These are phyloP conservation scores for Grigorovia transvaalensis DNA, from an alignment of 805 yeast species.

Conservation along the genomic window DNA sequence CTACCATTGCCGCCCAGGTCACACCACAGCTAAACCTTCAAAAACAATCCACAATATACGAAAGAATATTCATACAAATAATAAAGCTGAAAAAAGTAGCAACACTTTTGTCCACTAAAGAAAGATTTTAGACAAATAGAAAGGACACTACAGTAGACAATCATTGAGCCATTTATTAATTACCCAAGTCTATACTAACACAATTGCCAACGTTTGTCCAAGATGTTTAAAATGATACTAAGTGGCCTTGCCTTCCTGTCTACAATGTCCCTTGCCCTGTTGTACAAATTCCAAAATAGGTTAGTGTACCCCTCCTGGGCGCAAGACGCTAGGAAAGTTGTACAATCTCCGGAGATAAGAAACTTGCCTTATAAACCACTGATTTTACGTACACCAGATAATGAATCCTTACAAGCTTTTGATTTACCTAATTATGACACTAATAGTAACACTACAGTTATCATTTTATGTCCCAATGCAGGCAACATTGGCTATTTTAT, in stretches of 20 bases:
- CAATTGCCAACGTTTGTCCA: background rate
- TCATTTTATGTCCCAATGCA: slow-evolving; percentile 84
- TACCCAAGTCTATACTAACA: too few relatives aligned
- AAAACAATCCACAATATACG: too few relatives aligned
- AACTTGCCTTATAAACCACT: slow-evolving; percentile 58
- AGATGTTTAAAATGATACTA: slow-evolving; percentile 23
- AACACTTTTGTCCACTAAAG: too few relatives aligned
- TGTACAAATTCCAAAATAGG: slow-evolving; percentile 52
- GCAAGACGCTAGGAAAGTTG: slow-evolving; percentile 59
- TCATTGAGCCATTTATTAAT: too few relatives aligned
- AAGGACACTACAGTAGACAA: too few relatives aligned
- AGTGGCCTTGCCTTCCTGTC: slow-evolving; percentile 37
- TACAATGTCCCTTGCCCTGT: slow-evolving; percentile 36
- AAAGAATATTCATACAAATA: too few relatives aligned
- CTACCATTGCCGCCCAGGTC: too few relatives aligned
- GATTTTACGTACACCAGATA: slow-evolving; percentile 56
- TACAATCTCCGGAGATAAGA: slow-evolving; percentile 67
- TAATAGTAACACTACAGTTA: slow-evolving; percentile 46
- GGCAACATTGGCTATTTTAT: slow-evolving; percentile 90
- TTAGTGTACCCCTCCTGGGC: slow-evolving; percentile 78
- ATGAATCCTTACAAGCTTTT: slow-evolving; percentile 55
- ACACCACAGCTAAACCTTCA: too few relatives aligned
- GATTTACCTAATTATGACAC: slow-evolving; percentile 23
- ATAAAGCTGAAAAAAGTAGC: too few relatives aligned
- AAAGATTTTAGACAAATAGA: too few relatives aligned